Evolutionary conservation across 2,329 filamentous ascomycete genomes (phyloP), one percentile per base, ranked within the genome.

Genomic region (Aspergillus fijiensis): DNA sequence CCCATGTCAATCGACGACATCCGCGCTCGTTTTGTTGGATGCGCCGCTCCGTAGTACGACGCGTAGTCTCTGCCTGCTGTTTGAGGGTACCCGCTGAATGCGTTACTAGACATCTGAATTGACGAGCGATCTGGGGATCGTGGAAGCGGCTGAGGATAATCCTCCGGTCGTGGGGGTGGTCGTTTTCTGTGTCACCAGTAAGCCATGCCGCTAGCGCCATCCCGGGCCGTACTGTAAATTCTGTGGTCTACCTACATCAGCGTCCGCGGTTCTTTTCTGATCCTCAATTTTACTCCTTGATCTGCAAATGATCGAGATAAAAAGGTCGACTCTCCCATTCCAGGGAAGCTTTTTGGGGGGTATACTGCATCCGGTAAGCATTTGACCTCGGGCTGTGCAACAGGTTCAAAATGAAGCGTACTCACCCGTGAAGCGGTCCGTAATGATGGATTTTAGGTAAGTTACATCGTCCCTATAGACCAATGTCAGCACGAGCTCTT

Each of bases 231-330:
- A 11, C n/a, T 31, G 39, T 10, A 27, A 35, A n/a, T 12, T 6
- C 23, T 6, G 16, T 49, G 27, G 45, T 45, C 33, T 48, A 73
- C 74, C 69, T 62, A 77, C 77, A 78, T 70, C 60, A 78, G 65
- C n/a, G 83, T 83, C 59, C 90, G 83, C 49, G 90, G 89, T 74
- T 96, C 92, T 73, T 96, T 96, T 57, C 92, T 86, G 51, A 96
- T 82, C 55, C 92, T 84, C 33, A 96, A 79, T 55, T 91, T 88
- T 14, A 96, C 90, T 9, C 92, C 92, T 72, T 96, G 92, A 68
- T 96, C 92, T 64, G 89, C 90, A 74, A 96, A 94, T 0, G 89
- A 87, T 55, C 91, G 84, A 0, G 92, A 95, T 49, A 96, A 78
- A 66, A 88, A 87, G 0, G 91, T 95, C 1, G 91, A 96, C 74